Evolutionary conservation across 2,329 filamentous ascomycete genomes (phyloP).

Genomic region (Diaporthe sp.): DNA sequence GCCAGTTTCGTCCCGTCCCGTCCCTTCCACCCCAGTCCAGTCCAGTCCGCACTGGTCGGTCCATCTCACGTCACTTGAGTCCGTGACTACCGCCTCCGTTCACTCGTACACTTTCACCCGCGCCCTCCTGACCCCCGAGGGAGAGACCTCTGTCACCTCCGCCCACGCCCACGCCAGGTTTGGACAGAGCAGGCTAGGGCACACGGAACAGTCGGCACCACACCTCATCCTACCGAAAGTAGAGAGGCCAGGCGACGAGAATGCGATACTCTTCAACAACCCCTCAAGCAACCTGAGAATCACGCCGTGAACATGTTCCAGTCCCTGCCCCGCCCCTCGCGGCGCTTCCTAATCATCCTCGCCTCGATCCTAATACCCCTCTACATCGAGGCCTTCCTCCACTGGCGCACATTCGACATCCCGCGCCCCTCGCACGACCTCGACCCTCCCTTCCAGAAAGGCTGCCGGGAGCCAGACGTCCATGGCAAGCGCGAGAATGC

Average conservation of each 20-base stretch:
- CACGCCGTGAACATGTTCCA: constrained; percentile 47
- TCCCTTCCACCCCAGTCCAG: not conserved
- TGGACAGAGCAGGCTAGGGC: not conserved
- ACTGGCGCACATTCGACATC: constrained; percentile 48
- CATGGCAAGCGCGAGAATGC: constrained; percentile 51
- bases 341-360: constrained; percentile 41
- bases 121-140: not conserved
- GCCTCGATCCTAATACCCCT: constrained; percentile 44
- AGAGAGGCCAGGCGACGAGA: constrained; percentile 14
- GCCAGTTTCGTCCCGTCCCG: constrained; percentile 2
- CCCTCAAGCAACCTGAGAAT: constrained; percentile 38
- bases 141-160: not conserved
- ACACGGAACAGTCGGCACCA: not conserved
- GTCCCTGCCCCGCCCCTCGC: constrained; percentile 36
- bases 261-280: constrained; percentile 16
- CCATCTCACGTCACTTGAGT: constrained; percentile 14
- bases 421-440: constrained; percentile 47
- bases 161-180: not conserved
- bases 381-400: constrained; percentile 47
- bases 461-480: constrained; percentile 52
- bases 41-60: not conserved
- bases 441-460: constrained; percentile 51
- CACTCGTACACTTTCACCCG: not conserved
- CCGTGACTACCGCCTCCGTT: not conserved
- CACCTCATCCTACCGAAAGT: not conserved